Evolutionary conservation across 192 early-diverging fungal species (phyloP), one percentile per base, ranked within the genome.

Genomic region (Phycomyces nitens): DNA sequence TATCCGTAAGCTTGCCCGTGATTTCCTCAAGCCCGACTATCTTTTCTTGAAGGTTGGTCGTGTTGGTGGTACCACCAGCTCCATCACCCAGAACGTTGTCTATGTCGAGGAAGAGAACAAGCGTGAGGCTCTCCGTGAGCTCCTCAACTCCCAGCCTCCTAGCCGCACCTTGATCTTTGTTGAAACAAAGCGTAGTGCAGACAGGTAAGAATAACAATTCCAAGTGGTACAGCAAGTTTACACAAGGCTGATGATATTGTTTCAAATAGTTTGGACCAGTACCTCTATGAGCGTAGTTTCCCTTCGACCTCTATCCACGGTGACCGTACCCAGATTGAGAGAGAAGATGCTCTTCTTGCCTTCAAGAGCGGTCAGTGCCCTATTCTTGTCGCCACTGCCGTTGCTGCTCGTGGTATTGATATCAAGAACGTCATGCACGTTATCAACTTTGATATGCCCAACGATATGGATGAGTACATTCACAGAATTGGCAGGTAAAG

Each of bases 1-100:
- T 53, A 96, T 99, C 62, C 96, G 94, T 66, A 79, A 83, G 49
- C 87, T 99, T 23, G 97, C 97, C 20, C 81, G 89, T 65, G 94
- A 96, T 76, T 97, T 98, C 80, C 79, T 99, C 39, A 77, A 84
- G 24, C 79, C 84, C 16, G 60, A 89, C 59, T 89, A 91, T 57
- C 80, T 91, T 34, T 93, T 89, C 71, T 84, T 87, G 63, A 87
- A 89, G 21, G 88, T 99, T 16, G 96, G 95, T 57, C 88, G 94
- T 75, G 92, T 95, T 20, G 93, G 92, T 64, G 84, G 87, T 34
- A 94, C 94, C 8, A 90, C 92, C 55, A 89, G 91, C 70, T 89
- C 94, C 73, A 95, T 98, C 56, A 85, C 87, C 38, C 96, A 98
- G 82, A 84, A 66, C 22, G 80, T 94, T 40, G 66, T 84, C 23